Percentiles rank a stretch among this genome's conserved stretches.
These are phyloP conservation scores for Ascochyta rabiei DNA, from an alignment of 2,329 filamentous ascomycete species.

Conservation along the genomic window DNA sequence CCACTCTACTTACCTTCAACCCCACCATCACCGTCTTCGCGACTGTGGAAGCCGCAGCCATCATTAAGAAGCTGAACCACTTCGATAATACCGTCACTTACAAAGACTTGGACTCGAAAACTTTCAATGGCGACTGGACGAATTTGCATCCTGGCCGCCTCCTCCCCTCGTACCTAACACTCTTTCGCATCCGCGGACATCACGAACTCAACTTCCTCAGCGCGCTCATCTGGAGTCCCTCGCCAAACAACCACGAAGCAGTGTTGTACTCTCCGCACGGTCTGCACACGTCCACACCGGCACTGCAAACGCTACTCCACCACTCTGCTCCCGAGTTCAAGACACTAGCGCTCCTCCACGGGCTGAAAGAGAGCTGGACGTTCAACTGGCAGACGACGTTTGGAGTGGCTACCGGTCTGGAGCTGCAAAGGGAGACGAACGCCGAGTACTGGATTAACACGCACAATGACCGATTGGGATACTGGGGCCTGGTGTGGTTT, in stretches of 20 bases:
- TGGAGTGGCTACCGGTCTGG: conserved; percentile 1
- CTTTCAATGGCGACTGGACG: background rate
- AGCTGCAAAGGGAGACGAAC: conserved; percentile 1
- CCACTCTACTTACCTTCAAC: conserved; percentile 6
- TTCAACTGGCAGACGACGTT: conserved; percentile 10
- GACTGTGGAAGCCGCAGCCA: background rate
- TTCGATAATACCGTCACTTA: background rate
- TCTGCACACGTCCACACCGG: conserved; percentile 3
- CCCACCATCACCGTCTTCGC: conserved; percentile 9
- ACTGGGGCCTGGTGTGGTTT: conserved; percentile 6
- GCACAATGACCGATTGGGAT: conserved; percentile 9
- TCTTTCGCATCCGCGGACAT: conserved; percentile 12
- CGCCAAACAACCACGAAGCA: conserved; percentile 9
- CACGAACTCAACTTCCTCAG: conserved; percentile 16
- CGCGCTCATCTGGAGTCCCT: background rate
- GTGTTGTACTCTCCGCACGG: conserved; percentile 15
- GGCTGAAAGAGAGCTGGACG: conserved; percentile 11
- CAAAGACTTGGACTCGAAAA: background rate
- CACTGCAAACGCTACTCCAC: conserved; percentile 11
- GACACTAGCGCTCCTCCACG: conserved; percentile 10
- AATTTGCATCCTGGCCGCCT: background rate
- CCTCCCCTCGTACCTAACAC: conserved; percentile 9
- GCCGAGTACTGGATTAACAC: conserved; percentile 15
- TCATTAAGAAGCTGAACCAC: background rate
- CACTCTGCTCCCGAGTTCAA: background rate